Evolutionary conservation across 495 filamentous ascomycete genomes (phyloP), one percentile per base, ranked within the genome.

Genomic region (Parathielavia appendiculata): DNA sequence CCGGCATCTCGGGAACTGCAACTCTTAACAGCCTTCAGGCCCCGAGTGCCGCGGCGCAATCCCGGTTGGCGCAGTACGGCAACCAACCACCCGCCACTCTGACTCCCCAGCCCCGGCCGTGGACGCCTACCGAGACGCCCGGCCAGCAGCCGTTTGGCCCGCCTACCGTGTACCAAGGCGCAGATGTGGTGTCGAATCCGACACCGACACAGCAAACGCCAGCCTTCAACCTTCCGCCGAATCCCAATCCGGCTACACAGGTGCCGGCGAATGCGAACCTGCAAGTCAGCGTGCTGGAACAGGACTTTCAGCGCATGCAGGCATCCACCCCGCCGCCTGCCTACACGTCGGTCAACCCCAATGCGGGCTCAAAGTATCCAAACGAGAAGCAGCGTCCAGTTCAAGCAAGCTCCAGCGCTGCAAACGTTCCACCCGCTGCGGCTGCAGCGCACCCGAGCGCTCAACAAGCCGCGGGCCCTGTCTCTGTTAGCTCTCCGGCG

Each of bases 101-200:
- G n/a, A 54, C 52, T 52, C 76, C 83, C 32, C 78, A 83, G 11
- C 77, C 81, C 40, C 81, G 92, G 52, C 91, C 91, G 47, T 98
- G 93, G 93, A 98, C 95, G 17, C 93, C 93, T 1, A 97, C 93
- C 30, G 93, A 98, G 68, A 79, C 86, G 54, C 92, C 93, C 3
- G 93, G 89, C 7, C 86, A 84, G 56, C 84, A 91, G 56, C 92
- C 91, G 2, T 91, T 95, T 77, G 93, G 92, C 0, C 92, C 93
- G 35, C 91, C 93, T 5, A 91, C 90, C 0, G 87, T 95, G 3
- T 98, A 96, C 64, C 93, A 97, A 71, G 93, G 93, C 23, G 77
- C 80, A 14, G 86, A 82, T 78, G 60, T 78, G 62, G 58, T 77
- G 59, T 17, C 74, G 58, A 71, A 61, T n/a, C 72, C 74, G 44